Percentiles rank a stretch among this genome's conserved stretches.
These are phyloP conservation scores for Colletotrichum cuscutae DNA, from an alignment of 2,329 filamentous ascomycete species.

Conservation along the genomic window DNA sequence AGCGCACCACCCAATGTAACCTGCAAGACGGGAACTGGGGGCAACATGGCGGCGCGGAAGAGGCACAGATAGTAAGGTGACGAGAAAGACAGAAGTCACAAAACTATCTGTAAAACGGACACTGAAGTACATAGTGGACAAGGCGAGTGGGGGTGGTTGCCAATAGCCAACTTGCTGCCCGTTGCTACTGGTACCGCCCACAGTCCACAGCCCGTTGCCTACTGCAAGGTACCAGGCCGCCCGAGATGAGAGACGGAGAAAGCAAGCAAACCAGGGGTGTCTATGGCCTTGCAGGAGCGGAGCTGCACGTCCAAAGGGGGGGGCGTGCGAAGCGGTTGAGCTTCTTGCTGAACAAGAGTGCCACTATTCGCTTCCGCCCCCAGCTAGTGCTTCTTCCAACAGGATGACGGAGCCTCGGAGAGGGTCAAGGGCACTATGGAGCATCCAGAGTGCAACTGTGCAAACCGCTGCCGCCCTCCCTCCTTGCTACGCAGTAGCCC, in stretches of 20 bases:
- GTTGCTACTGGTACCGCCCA: not conserved
- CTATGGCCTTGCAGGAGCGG: conserved; percentile 29
- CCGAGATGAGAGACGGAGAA: conserved; percentile 33
- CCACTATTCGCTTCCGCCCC: conserved; percentile 5
- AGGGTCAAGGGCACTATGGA: not conserved
- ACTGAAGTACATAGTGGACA: not conserved
- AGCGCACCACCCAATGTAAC: conserved; percentile 27
- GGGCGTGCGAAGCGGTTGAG: conserved; percentile 24
- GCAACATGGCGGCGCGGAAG: not conserved
- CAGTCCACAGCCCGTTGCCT: not conserved
- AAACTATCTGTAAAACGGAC: too few species aligned
- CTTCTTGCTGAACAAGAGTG: conserved; percentile 1
- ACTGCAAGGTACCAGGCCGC: conserved; percentile 11
- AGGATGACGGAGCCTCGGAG: conserved; percentile 4
- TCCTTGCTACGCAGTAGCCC: not conserved
- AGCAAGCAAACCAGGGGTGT: not conserved
- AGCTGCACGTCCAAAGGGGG: conserved; percentile 27
- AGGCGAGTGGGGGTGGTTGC: not conserved
- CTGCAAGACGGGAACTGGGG: conserved; percentile 30
- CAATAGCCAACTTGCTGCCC: not conserved
- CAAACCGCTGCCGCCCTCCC: conserved; percentile 12
- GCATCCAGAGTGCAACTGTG: too few species aligned
- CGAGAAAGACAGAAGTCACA: not conserved
- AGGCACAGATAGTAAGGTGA: not conserved
- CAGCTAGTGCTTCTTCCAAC: conserved; percentile 3